phyloP scores from a whole-genome alignment of 306 rosid genomes.

The Lathyrus tuberosus region DNA sequence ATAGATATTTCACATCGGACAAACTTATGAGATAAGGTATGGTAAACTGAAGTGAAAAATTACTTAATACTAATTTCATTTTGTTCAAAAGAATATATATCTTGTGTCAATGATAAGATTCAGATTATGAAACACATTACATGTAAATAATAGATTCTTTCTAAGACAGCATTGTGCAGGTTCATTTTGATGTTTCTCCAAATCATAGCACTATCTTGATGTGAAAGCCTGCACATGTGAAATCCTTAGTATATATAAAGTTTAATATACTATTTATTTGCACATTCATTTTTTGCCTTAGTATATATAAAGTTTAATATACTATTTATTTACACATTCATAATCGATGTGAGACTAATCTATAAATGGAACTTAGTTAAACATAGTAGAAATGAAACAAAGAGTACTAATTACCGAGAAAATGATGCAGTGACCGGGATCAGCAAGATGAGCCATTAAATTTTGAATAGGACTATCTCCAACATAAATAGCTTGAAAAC shows the following conservation, averaged over 20 bases:
- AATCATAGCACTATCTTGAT: slow-evolving; percentile 37
- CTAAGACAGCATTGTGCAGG: not conserved
- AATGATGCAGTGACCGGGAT: slow-evolving; percentile 91
- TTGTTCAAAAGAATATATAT: slow-evolving; percentile 11
- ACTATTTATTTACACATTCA: no score
- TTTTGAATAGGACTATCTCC: slow-evolving; percentile 78
- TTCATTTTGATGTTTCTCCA: slow-evolving; percentile 20
- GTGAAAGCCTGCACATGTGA: slow-evolving; percentile 62
- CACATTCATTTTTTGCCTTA: no score
- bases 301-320: no score
- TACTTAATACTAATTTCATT: not conserved
- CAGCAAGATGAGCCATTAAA: slow-evolving; percentile 77
- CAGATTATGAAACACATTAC: slow-evolving; percentile 24
- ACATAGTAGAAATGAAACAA: not conserved
- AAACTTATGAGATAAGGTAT: no score
- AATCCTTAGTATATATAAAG: no score
- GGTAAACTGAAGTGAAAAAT: no score
- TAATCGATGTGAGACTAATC: not conserved
- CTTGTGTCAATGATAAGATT: slow-evolving; percentile 11
- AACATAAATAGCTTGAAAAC: slow-evolving; percentile 84
- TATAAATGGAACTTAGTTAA: not conserved
- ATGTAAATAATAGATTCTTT: slow-evolving; percentile 4
- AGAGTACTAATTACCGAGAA: slow-evolving; percentile 64
- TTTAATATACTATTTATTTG: no score
- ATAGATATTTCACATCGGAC: no score